These are phyloP conservation scores for Ajuga chamaepitys DNA, from an alignment of 257 asterid species.

Conservation along the genomic window DNA sequence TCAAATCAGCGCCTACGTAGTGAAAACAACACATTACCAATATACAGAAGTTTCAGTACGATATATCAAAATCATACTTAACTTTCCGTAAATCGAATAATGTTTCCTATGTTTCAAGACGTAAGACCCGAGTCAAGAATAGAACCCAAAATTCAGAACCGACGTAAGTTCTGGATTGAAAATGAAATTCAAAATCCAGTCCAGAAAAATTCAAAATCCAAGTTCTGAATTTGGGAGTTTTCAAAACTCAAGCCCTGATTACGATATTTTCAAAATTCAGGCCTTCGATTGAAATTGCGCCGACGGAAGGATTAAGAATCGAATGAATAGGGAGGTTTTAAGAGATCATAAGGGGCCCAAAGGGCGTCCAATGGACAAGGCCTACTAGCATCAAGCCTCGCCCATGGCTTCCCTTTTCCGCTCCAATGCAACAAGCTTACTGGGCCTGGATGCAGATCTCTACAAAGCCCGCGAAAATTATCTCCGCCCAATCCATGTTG, in stretches of 20 bases:
- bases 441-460: constrained; percentile 89
- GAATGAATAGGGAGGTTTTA: constrained; percentile 63
- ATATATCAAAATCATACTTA: too few species aligned
- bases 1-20: too few species aligned
- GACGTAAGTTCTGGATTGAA: too few species aligned
- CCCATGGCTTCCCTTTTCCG: constrained; percentile 99
- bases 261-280: neutral
- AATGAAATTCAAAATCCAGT: too few species aligned
- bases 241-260: neutral
- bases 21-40: too few species aligned
- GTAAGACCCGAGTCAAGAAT: too few species aligned
- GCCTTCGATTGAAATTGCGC: too few species aligned
- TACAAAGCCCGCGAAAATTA: constrained; percentile 78
- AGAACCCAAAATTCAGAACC: too few species aligned
- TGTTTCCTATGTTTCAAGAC: too few species aligned
- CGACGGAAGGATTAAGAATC: constrained; percentile 47
- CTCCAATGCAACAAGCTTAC: constrained; percentile 95
- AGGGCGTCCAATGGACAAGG: constrained; percentile 92
- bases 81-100: too few species aligned
- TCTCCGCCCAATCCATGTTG: constrained; percentile 96
- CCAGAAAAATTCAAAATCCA: too few species aligned
- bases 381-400: constrained; percentile 65
- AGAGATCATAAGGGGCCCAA: constrained; percentile 94
- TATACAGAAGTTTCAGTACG: too few species aligned
- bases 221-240: neutral